Conservation (phyloP, 495 filamentous ascomycete species). For the Aspergillus hancockii region DNA sequence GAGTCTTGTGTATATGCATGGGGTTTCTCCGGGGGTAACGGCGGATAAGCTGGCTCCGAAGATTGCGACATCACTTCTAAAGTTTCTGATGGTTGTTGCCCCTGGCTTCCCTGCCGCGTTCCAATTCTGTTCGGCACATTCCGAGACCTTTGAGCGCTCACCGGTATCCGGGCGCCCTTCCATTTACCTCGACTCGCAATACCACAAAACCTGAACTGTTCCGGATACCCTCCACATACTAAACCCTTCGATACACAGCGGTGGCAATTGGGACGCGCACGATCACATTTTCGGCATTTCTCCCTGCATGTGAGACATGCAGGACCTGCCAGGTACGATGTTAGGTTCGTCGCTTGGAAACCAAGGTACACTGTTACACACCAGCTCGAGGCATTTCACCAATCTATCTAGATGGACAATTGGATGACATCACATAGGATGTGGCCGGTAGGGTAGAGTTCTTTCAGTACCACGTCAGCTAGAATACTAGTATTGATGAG, state of each 20-base stretch:
- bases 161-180: conserved; percentile 29
- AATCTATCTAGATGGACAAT: background rate
- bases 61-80: background rate
- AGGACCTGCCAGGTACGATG: conserved; percentile 17
- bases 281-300: conserved; percentile 37
- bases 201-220: conserved; percentile 43
- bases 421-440: background rate
- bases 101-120: background rate
- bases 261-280: conserved; percentile 26
- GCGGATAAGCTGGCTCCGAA: background rate
- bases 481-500: background rate
- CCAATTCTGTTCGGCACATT: background rate
- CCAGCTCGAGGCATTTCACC: conserved; percentile 16
- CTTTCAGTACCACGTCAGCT: background rate
- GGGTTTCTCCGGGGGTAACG: background rate
- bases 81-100: background rate
- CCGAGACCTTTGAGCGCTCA: background rate
- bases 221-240: conserved; percentile 40
- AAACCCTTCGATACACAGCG: conserved; percentile 32
- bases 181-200: conserved; percentile 41
- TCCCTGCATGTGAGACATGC: conserved; percentile 36
- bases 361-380: conserved; percentile 1
- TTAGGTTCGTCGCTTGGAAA: background rate
- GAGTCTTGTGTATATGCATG: background rate
- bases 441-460: background rate